These are phyloP conservation scores for Dactylellina leptospora DNA, from an alignment of 2,329 filamentous ascomycete genomes.

Conservation along the genomic window DNA sequence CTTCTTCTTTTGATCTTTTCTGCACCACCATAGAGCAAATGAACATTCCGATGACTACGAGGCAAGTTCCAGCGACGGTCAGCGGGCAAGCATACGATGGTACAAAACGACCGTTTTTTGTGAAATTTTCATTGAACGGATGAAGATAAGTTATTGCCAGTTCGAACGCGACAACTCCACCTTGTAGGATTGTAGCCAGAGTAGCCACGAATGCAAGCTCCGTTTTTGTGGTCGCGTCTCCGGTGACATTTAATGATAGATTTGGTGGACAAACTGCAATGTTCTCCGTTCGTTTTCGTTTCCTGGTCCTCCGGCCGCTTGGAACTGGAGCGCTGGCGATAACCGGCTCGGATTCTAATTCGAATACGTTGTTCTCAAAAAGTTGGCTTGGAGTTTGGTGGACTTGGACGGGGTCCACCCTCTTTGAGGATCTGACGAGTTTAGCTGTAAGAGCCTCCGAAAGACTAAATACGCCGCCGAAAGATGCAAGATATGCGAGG, in stretches of 20 bases:
- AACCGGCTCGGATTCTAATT: conserved; percentile 12
- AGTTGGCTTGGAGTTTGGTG: background rate
- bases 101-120: background rate
- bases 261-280: conserved; percentile 1
- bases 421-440: background rate
- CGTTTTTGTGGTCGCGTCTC: background rate
- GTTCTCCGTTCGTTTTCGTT: background rate
- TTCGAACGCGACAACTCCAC: conserved; percentile 19
- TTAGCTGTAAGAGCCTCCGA: conserved; percentile 4
- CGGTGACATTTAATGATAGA: conserved; percentile 27
- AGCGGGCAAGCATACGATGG: conserved; percentile 57
- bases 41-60: conserved; percentile 57
- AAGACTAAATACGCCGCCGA: conserved; percentile 17
- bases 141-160: conserved; percentile 24
- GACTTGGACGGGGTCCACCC: background rate
- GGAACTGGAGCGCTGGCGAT: background rate
- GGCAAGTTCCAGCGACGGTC: conserved; percentile 56
- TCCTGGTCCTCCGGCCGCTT: background rate
- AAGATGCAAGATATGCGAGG: background rate
- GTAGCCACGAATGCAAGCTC: conserved; percentile 14
- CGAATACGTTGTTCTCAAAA: conserved; percentile 6
- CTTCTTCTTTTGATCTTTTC: conserved; percentile 57
- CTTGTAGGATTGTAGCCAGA: conserved; percentile 5
- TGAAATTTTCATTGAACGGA: conserved; percentile 14
- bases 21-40: conserved; percentile 59